phyloP scores from a whole-genome alignment of 2,329 filamentous ascomycete species.

The Ophiognomonia clavigignenti-juglandacearum region DNA sequence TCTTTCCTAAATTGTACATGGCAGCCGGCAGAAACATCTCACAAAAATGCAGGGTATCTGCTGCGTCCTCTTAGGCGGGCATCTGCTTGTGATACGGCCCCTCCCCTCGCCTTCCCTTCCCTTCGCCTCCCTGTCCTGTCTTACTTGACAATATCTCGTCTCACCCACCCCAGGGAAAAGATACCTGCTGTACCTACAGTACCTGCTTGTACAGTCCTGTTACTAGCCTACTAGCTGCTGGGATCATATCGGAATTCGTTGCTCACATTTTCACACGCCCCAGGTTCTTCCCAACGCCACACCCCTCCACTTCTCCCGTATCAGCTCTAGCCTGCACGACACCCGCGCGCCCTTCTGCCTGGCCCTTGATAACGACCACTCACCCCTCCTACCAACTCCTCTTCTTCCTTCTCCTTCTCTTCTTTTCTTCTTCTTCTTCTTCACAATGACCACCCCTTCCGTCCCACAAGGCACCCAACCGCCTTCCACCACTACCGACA shows the following conservation, averaged over 20 bases:
- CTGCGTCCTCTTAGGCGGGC: background rate
- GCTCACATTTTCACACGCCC: too few relatives aligned
- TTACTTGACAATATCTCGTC: background rate
- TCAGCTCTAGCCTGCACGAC: background rate
- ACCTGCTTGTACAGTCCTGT: too few relatives aligned
- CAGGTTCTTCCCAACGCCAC: background rate
- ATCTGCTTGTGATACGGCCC: background rate
- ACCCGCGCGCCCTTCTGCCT: background rate
- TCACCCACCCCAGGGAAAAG: background rate
- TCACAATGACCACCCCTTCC: constrained; percentile 30
- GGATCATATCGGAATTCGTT: too few relatives aligned
- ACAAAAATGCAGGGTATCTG: background rate
- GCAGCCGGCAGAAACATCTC: background rate
- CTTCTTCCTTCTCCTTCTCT: constrained; percentile 23
- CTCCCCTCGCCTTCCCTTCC: background rate
- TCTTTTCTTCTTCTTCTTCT: constrained; percentile 23
- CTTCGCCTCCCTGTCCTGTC: background rate
- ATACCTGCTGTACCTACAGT: background rate
- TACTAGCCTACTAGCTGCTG: too few relatives aligned
- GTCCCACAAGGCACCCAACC: constrained; percentile 21
- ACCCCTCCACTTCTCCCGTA: background rate
- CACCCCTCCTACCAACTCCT: constrained; percentile 19
- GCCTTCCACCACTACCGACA: constrained; percentile 29
- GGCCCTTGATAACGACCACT: constrained; percentile 1
- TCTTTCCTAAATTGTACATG: too few relatives aligned